Conservation (phyloP, 1,139 yeast genomes). For the Candida freyschussii region DNA sequence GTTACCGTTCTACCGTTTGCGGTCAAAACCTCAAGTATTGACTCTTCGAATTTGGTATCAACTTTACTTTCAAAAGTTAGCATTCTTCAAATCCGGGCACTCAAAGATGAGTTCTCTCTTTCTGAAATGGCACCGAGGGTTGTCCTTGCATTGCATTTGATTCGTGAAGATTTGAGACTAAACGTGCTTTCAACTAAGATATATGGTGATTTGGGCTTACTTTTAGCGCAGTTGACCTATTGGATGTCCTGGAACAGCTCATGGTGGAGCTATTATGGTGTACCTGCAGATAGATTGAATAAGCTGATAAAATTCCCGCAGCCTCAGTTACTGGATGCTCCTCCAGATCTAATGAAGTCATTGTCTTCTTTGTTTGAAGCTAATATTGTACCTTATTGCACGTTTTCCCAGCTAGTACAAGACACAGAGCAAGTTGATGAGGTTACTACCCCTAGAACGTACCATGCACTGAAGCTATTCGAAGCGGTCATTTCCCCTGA, state of each 20-base stretch:
- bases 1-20: constrained; percentile 43
- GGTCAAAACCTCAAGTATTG: constrained; percentile 10
- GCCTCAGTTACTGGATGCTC: constrained; percentile 38
- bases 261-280: constrained; percentile 59
- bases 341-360: constrained; percentile 55
- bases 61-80: constrained; percentile 13
- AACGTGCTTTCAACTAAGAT: constrained; percentile 42
- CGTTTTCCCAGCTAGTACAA: constrained; percentile 64
- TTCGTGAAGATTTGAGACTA: constrained; percentile 70
- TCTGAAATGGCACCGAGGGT: constrained; percentile 55
- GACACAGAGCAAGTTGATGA: constrained; percentile 60
- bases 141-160: constrained; percentile 64
- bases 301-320: constrained; percentile 34
- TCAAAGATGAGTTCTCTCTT: constrained; percentile 27
- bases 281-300: constrained; percentile 24
- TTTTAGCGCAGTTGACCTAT: constrained; percentile 56
- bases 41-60: constrained; percentile 16
- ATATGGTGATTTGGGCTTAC: constrained; percentile 39
- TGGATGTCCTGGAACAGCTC: constrained; percentile 74
- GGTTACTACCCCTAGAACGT: constrained; percentile 60
- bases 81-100: constrained; percentile 17
- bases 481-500: constrained; percentile 56
- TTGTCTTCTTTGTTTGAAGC: constrained; percentile 46
- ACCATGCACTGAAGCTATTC: constrained; percentile 50
- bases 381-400: constrained; percentile 48